phyloP scores from a whole-genome alignment of 108 stramenopile species.

The Skeletonema grethae region DNA sequence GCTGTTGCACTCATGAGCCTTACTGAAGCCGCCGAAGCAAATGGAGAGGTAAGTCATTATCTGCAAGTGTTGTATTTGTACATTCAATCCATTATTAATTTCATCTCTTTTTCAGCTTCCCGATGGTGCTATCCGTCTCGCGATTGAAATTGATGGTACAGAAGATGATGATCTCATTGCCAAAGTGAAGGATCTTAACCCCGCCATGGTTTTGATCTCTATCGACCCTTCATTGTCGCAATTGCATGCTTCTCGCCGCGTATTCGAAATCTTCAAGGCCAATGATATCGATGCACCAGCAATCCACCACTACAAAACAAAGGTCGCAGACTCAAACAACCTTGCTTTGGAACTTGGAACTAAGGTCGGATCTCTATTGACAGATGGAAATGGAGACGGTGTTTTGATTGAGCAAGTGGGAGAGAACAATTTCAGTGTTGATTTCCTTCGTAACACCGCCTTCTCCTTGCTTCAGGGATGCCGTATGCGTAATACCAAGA shows the following conservation, averaged over 20 bases:
- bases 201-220: constrained; percentile 71
- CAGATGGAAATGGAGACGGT: constrained; percentile 94
- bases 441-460: constrained; percentile 82
- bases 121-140: constrained; percentile 85
- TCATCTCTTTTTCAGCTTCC: constrained; percentile 57
- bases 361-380: constrained; percentile 82
- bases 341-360: constrained; percentile 87
- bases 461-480: constrained; percentile 93
- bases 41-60: constrained; percentile 68
- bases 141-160: constrained; percentile 78
- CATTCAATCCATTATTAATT: constrained; percentile 1
- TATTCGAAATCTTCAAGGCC: constrained; percentile 88
- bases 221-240: constrained; percentile 70
- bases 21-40: constrained; percentile 69
- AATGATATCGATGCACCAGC: constrained; percentile 75
- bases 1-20: constrained; percentile 89
- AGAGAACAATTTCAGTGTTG: constrained; percentile 70
- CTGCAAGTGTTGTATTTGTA: not conserved
- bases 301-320: constrained; percentile 86
- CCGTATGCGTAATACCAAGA: constrained; percentile 96
- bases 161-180: constrained; percentile 76
- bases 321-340: constrained; percentile 76
- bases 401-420: constrained; percentile 86
- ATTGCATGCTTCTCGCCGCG: constrained; percentile 89
- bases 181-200: constrained; percentile 82